Evolutionary conservation across 257 asterid genomes (phyloP), one percentile per base, ranked within the genome.

Genomic region (Petunia secreta): DNA sequence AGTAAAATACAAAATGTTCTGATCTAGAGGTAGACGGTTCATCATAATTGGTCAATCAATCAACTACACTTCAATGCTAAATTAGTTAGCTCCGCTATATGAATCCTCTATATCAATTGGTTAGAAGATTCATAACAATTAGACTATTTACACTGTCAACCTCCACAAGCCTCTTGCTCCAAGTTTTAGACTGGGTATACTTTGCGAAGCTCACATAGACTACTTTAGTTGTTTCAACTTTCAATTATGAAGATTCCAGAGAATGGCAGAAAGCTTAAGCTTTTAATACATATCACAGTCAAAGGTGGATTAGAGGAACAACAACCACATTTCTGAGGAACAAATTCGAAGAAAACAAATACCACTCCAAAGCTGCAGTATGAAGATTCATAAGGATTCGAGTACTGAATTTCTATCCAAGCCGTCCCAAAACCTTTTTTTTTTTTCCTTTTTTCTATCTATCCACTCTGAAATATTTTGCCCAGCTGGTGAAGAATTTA

Each of bases 271-370:
- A 65, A 5, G 74, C 39, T 15, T 40, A 65, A 65, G 13, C 14
- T 65, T 40, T 40, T 65, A 65, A 34, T 43, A n/a, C 37, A 67
- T 1, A 41, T 4, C 1, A 67, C 43, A 34, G n/a, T n/a, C 39
- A 54, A 67, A 68, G 75, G 75, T 67, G 54, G 41, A 15, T 6
- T 14, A 6, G 15, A 67, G 14, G 75, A 67, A 67, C 75, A 40
- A 66, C 50, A 3, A 41, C 9, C 0, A n/a, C 55, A 67, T 43
- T 39, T 14, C 53, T 40, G 53, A 14, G 53, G 14, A 65, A 2
- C 55, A 4, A 40, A 14, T 40, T 65, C 53, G 6, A 40, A 65
- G 74, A 1, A 15, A 65, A 40, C 37, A 14, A 34, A 6, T 36
- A 40, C 13, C 8, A 15, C 53, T 11, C 5, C 52, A 60, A 65